Evolutionary conservation across 2,329 filamentous ascomycete species (phyloP).

Genomic region (Arthrinium puccinioides): DNA sequence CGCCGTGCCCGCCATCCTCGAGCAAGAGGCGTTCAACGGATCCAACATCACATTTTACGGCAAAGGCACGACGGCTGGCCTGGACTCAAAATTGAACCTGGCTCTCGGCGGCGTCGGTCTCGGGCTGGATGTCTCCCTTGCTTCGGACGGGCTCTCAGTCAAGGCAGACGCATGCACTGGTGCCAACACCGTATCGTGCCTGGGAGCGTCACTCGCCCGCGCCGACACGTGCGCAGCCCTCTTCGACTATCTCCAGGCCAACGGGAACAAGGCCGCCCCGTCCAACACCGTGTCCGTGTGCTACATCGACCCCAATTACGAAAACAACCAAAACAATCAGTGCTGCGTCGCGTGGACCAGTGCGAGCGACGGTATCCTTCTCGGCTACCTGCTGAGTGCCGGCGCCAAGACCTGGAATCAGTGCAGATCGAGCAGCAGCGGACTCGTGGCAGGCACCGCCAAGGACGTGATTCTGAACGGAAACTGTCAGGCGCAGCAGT

Average conservation of each 20-base stretch:
- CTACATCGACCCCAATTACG: background rate
- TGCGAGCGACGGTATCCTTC: background rate
- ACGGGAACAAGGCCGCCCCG: background rate
- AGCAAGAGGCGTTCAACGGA: no score
- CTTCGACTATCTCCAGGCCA: constrained; percentile 1
- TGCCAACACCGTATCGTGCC: constrained; percentile 1
- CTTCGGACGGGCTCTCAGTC: no score
- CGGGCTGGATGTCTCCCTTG: no score
- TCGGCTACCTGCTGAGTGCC: constrained; percentile 1
- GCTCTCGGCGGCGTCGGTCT: no score
- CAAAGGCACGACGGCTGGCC: no score
- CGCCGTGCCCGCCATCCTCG: no score
- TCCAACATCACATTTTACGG: no score
- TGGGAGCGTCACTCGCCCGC: background rate
- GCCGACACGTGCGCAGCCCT: constrained; percentile 1
- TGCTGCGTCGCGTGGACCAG: background rate
- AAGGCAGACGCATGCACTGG: no score
- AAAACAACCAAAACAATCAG: background rate
- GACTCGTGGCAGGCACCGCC: background rate
- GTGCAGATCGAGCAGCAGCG: constrained; percentile 1
- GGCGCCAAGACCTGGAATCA: constrained; percentile 1
- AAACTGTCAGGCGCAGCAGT: constrained; percentile 1
- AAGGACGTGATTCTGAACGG: constrained; percentile 1
- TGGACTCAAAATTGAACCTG: no score
- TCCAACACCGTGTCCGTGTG: constrained; percentile 1